phyloP scores from a whole-genome alignment of 352 stramenopile species.

The Globisporangium spinosum region DNA sequence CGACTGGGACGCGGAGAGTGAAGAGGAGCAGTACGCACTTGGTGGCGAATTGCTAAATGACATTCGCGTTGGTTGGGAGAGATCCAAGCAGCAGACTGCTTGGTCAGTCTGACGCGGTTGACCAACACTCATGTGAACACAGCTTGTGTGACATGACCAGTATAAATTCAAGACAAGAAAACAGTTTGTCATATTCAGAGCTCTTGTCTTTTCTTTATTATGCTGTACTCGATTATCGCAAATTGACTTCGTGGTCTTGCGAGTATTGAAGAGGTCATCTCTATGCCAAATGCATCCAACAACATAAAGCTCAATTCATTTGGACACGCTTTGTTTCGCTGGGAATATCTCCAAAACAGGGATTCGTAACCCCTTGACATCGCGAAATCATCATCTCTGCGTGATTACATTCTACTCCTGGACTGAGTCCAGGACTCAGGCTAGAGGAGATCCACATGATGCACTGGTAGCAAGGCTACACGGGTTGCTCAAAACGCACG shows the following conservation, averaged over 20 bases:
- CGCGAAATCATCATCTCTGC: too few relatives aligned
- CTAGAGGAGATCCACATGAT: not conserved
- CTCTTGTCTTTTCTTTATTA: not conserved
- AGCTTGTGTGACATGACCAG: not conserved
- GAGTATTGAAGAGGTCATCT: not conserved
- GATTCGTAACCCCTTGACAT: too few relatives aligned
- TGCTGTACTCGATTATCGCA: not conserved
- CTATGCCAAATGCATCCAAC: not conserved
- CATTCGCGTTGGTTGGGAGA: not conserved
- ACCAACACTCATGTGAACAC: not conserved
- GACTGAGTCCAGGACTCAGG: too few relatives aligned
- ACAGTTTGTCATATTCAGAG: not conserved
- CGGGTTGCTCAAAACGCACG: too few relatives aligned
- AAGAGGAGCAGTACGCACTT: not conserved
- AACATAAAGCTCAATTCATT: not conserved
- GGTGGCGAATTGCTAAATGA: slow-evolving; percentile 10
- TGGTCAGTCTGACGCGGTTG: not conserved
- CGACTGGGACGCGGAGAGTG: not conserved
- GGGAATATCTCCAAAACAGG: too few relatives aligned
- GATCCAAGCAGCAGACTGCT: not conserved
- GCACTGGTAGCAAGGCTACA: not conserved
- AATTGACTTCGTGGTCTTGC: not conserved
- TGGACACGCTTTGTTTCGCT: too few relatives aligned
- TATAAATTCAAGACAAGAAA: not conserved
- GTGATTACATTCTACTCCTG: too few relatives aligned